These are phyloP conservation scores for Leccinum boreale DNA, from an alignment of 768 basidiomycete genomes.

Conservation along the genomic window DNA sequence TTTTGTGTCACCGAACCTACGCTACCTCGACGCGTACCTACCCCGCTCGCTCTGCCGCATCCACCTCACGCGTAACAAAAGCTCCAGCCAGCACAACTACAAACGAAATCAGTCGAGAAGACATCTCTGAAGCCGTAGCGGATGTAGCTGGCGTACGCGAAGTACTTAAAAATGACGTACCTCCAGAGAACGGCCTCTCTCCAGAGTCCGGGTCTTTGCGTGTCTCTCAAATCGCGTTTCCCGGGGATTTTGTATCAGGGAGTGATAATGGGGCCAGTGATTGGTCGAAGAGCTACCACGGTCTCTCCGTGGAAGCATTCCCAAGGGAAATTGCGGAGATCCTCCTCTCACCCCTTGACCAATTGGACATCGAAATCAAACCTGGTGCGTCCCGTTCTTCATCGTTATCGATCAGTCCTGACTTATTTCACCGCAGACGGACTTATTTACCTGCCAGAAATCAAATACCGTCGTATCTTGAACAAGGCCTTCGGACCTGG, in stretches of 20 bases:
- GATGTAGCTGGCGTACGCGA: conserved; percentile 17
- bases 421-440: conserved; percentile 57
- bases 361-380: conserved; percentile 86
- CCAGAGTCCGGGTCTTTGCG: conserved; percentile 9
- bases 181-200: conserved; percentile 12
- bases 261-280: conserved; percentile 44
- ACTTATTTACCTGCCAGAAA: conserved; percentile 92
- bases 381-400: conserved; percentile 56
- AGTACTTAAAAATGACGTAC: conserved; percentile 11
- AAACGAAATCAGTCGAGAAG: conserved; percentile 19
- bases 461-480: conserved; percentile 89
- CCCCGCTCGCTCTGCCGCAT: conserved; percentile 21
- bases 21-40: conserved; percentile 24
- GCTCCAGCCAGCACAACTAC: conserved; percentile 32
- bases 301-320: conserved; percentile 77
- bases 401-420: neutral
- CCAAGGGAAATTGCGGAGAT: conserved; percentile 67
- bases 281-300: conserved; percentile 88
- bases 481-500: conserved; percentile 96
- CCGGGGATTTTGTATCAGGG: conserved; percentile 27
- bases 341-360: conserved; percentile 71
- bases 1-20: conserved; percentile 13
- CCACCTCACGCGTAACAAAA: conserved; percentile 22
- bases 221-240: conserved; percentile 21
- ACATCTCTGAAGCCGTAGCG: conserved; percentile 20